Evolutionary conservation across 179 eudicot species (phyloP).

Genomic region (Monotropa hypopitys): DNA sequence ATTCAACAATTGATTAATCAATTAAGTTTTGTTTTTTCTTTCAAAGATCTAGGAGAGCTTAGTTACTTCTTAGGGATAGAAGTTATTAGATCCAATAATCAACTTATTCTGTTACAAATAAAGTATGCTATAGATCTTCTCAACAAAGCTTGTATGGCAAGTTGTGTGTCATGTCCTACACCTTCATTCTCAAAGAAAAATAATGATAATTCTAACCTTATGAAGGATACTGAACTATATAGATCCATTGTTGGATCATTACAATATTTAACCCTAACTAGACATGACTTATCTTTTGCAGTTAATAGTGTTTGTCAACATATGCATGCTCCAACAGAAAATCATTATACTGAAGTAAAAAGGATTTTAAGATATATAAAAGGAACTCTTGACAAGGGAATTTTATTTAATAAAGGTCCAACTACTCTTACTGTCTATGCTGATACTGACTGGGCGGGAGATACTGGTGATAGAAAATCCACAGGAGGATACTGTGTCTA

Average conservation of each 20-base stretch:
- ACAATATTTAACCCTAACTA: neutral
- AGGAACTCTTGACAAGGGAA: too few species aligned
- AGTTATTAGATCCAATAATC: too few species aligned
- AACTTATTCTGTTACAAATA: too few species aligned
- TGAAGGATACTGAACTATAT: too few species aligned
- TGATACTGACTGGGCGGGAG: neutral
- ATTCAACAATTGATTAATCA: neutral
- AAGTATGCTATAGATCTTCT: too few species aligned
- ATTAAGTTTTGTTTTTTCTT: neutral
- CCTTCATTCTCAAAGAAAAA: too few species aligned
- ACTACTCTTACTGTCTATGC: neutral
- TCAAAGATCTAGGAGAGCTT: too few species aligned
- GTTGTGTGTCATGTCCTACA: too few species aligned
- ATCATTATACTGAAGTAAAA: neutral
- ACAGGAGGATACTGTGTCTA: neutral
- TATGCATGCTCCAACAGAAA: neutral
- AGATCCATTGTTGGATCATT: neutral
- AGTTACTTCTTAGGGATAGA: too few species aligned
- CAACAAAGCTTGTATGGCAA: too few species aligned
- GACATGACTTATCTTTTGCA: neutral
- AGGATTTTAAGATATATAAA: neutral
- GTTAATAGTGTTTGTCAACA: neutral
- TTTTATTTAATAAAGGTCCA: too few species aligned
- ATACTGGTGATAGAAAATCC: neutral
- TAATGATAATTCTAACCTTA: too few species aligned